These are phyloP conservation scores for Uromyces viciae-fabae DNA, from an alignment of 1,284 basidiomycete genomes.

Conservation along the genomic window DNA sequence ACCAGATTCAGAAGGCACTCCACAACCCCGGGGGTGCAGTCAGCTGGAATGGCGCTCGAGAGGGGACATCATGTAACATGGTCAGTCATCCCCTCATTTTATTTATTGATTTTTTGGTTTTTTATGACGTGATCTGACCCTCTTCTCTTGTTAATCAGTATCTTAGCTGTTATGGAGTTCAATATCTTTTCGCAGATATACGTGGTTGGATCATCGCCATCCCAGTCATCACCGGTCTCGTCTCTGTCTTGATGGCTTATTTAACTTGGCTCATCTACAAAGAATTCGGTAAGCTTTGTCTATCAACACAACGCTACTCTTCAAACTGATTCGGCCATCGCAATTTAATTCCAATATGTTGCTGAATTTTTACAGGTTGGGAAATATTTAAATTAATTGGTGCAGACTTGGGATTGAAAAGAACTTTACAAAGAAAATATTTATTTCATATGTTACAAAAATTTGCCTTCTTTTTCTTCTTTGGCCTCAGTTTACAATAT, in stretches of 20 bases:
- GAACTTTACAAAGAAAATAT: conserved; percentile 31
- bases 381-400: conserved; percentile 40
- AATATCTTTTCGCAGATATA: conserved; percentile 31
- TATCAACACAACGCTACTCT: not conserved
- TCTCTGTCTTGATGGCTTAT: conserved; percentile 22
- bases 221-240: conserved; percentile 24
- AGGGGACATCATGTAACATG: conserved; percentile 38
- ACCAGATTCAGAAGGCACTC: conserved; percentile 22
- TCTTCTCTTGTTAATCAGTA: conserved; percentile 3
- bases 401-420: conserved; percentile 20
- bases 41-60: conserved; percentile 28
- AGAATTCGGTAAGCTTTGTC: conserved; percentile 21
- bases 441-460: conserved; percentile 42
- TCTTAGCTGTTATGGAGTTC: conserved; percentile 38
- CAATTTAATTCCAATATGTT: not conserved
- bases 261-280: conserved; percentile 39
- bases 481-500: conserved; percentile 37
- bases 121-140: not conserved
- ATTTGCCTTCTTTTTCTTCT: conserved; percentile 39
- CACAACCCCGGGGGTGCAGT: conserved; percentile 28
- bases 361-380: conserved; percentile 10
- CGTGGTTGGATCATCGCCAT: conserved; percentile 22
- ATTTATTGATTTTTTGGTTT: too few relatives aligned
- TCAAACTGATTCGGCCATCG: not conserved
- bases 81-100: not conserved